These are phyloP conservation scores for Russula emetica DNA, from an alignment of 768 basidiomycete species.

Conservation along the genomic window DNA sequence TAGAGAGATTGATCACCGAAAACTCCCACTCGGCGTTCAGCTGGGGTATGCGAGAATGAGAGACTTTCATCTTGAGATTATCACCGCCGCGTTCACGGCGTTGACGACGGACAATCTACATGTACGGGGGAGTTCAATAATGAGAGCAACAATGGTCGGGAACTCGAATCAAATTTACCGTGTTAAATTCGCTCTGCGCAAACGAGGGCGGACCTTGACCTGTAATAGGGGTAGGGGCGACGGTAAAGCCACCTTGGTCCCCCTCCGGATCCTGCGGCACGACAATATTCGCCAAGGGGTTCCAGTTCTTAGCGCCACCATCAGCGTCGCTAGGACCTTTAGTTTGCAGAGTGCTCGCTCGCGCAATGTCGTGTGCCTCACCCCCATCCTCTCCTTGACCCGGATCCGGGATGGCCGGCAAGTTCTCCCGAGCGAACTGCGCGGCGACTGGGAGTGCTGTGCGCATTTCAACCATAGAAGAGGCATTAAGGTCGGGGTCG, in stretches of 20 bases:
- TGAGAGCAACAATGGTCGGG: too few relatives aligned
- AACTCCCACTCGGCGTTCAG: constrained; percentile 25
- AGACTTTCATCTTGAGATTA: constrained; percentile 23
- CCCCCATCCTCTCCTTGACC: neutral
- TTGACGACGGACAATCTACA: constrained; percentile 27
- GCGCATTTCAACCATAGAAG: neutral
- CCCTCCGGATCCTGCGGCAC: neutral
- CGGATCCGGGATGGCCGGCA: neutral
- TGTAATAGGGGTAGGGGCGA: neutral
- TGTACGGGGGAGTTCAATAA: neutral
- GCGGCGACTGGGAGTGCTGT: neutral
- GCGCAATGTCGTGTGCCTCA: neutral
- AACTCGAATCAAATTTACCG: neutral
- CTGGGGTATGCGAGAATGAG: constrained; percentile 21
- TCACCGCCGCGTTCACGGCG: constrained; percentile 18
- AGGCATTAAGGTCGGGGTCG: neutral
- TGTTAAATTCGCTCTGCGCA: constrained; percentile 25
- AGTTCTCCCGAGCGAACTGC: neutral
- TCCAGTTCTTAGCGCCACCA: neutral
- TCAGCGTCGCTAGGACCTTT: neutral
- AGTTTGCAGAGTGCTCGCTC: neutral
- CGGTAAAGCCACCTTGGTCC: neutral
- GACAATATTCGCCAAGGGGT: neutral
- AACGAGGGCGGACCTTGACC: constrained; percentile 15
- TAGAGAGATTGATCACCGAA: constrained; percentile 5